Base-by-base conservation (phyloP, 768 basidiomycete species). In the Floccularia luteovirens region DNA sequence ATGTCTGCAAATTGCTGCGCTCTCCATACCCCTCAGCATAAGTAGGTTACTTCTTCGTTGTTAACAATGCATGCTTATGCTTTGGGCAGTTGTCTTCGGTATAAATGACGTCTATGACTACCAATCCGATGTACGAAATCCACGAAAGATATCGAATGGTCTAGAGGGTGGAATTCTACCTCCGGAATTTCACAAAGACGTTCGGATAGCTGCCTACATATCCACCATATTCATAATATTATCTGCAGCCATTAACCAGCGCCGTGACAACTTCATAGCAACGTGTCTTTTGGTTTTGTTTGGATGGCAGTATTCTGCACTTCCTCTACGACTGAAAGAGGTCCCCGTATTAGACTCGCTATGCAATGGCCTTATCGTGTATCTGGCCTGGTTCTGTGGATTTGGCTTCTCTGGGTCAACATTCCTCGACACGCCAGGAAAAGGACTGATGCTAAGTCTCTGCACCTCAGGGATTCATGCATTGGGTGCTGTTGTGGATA, bases 91-190 rank as follows among this genome's bases (percentile, higher is more conserved):
- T n/a, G 30, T 46, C 4, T 49, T 49, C 28, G 48, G 48, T 13
- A 43, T 49, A 3, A 49, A 46, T 22, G 48, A 49, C 21, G 40
- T 49, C 5, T 36, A 46, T n/a, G 48, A 49, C 21, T 49, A 40
- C 23, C 39, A 46, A 25, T 43, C 42, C 24, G 48, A 49, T 25
- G 46, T 23, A n/a, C 48, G 45, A 5, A 49, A 49, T 14, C 48
- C 48, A 28, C 42, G 48, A 4, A 49, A 49, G 33, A 20, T 46
- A 20, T 32, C 28, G 6, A 27, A 44, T 24, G 42, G 36, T n/a
- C 27, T 46, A 13, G 39, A 46, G 17, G 48, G 48, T 19, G 39
- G 42, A 6, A 36, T 49, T 22, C 36, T 46, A 22, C 11, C 30
- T 7, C 45, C 45, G 8, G 36, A 43, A n/a, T 31, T 46, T 34